Evolutionary conservation across 2,329 filamentous ascomycete species (phyloP).

Genomic region (Apiospora saccharicola): DNA sequence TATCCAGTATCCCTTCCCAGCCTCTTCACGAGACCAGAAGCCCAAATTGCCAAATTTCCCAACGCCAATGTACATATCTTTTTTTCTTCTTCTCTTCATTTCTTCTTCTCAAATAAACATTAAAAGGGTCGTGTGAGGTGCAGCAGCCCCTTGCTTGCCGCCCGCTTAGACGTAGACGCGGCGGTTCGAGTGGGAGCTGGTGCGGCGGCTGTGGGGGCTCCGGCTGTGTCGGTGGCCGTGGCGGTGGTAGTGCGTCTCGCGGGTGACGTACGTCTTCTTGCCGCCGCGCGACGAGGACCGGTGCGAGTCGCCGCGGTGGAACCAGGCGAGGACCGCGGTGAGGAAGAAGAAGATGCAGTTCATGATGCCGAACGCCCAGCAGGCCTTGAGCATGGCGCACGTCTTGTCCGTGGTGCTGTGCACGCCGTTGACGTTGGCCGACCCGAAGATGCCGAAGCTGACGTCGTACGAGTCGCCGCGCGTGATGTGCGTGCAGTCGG

Average conservation of each 20-base stretch:
- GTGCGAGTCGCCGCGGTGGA: conserved; percentile 52
- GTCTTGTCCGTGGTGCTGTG: conserved; percentile 71
- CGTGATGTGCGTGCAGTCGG: conserved; percentile 72
- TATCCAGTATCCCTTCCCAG: conserved; percentile 5
- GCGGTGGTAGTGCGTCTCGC: conserved; percentile 57
- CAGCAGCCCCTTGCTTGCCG: background rate
- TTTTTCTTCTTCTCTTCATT: background rate
- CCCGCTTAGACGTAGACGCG: conserved; percentile 56
- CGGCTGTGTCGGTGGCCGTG: conserved; percentile 52
- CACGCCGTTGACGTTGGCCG: conserved; percentile 59
- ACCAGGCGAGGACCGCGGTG: conserved; percentile 74
- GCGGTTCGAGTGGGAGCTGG: conserved; percentile 52
- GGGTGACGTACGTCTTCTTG: conserved; percentile 44
- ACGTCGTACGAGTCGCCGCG: conserved; percentile 58
- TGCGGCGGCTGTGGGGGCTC: conserved; percentile 47
- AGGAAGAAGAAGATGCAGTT: conserved; percentile 82
- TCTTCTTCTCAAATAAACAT: background rate
- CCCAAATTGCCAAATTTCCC: background rate
- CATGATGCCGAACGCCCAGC: conserved; percentile 91
- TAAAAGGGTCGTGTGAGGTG: background rate
- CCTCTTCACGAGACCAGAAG: background rate
- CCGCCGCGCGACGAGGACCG: conserved; percentile 42
- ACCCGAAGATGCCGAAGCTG: conserved; percentile 68
- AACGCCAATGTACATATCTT: background rate
- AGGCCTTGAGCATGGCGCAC: conserved; percentile 91